Base-by-base conservation (phyloP, 2,329 filamentous ascomycete genomes). In the Alternaria ethzedia region DNA sequence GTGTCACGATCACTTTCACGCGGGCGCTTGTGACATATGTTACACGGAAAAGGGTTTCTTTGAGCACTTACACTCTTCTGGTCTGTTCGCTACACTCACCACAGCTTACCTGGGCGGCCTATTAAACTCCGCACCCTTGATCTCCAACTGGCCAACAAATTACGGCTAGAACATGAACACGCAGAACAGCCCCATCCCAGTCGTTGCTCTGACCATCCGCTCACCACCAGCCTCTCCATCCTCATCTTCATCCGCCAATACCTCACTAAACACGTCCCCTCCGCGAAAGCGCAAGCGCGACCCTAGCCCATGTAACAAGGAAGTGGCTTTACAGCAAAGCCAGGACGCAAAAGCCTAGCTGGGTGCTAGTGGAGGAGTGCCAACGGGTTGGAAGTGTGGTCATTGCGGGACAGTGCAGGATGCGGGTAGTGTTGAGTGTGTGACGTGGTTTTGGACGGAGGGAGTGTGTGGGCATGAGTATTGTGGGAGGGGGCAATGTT, bases 321-420 rank as follows among this genome's bases (percentile, higher is more conserved):
- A 2, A 28, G 1, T 10, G n/a, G 23, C 1, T 6, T 17, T n/a
- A 2, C 36, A 17, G 36, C 36, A 49, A 7, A 28, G 25, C 6
- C 15, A 3, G 2, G n/a, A 49, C 3, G 46, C 6, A 0, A 17
- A 13, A 12, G 0, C 5, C 5, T 20, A 6, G 0, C 3, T 28
- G 0, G 23, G 23, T 3, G 23, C 46, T 49, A 49, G 23, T 2
- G 46, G 23, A 12, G 46, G 46, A 2, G 46, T 49, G 1, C 23
- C 25, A 5, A 49, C 23, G 1, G 25, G 46, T 3, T 49, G 46
- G 23, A 17, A 17, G 15, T 49, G 46, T 12, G 25, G 46, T 0
- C 46, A 49, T 11, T 26, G 46, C 46, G 46, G 46, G 2, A 49
- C 46, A 2, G 46, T 47, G 20, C 45, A 28, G 23, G 15, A 10